Evolutionary conservation across 1,284 basidiomycete genomes (phyloP).

Genomic region (Phylloboletellus chloephorus): DNA sequence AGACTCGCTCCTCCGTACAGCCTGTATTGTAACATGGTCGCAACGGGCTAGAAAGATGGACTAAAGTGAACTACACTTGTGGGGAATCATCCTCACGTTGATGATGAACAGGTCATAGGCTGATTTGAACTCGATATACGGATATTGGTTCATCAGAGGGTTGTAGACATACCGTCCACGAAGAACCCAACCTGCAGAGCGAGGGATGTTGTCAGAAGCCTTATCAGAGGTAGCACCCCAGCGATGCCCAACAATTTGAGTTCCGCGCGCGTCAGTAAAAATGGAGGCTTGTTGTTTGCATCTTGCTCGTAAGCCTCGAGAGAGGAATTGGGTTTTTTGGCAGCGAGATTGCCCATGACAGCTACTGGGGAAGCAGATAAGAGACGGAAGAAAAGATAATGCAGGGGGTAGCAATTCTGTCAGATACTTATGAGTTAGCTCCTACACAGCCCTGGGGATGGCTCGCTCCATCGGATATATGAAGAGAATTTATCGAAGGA

Average conservation of each 20-base stretch:
- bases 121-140: slow-evolving; percentile 21
- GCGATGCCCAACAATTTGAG: slow-evolving; percentile 56
- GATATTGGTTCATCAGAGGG: background rate
- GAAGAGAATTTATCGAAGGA: too few relatives aligned
- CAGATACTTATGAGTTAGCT: too few relatives aligned
- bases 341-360: background rate
- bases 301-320: slow-evolving; percentile 48
- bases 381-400: too few relatives aligned
- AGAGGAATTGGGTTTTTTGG: slow-evolving; percentile 4
- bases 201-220: slow-evolving; percentile 6
- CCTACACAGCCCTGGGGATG: too few relatives aligned
- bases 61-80: background rate
- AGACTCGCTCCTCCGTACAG: slow-evolving; percentile 53
- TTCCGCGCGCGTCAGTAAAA: slow-evolving; percentile 43
- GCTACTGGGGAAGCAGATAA: too few relatives aligned
- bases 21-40: slow-evolving; percentile 72
- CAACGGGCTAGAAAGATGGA: slow-evolving; percentile 48
- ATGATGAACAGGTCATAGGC: slow-evolving; percentile 78
- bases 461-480: too few relatives aligned
- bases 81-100: slow-evolving; percentile 44
- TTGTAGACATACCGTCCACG: slow-evolving; percentile 48
- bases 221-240: slow-evolving; percentile 36
- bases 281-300: slow-evolving; percentile 39
- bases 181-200: slow-evolving; percentile 56
- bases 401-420: too few relatives aligned